Base-by-base conservation (phyloP, 2,329 filamentous ascomycete genomes). In the Cladophialophora immunda region DNA sequence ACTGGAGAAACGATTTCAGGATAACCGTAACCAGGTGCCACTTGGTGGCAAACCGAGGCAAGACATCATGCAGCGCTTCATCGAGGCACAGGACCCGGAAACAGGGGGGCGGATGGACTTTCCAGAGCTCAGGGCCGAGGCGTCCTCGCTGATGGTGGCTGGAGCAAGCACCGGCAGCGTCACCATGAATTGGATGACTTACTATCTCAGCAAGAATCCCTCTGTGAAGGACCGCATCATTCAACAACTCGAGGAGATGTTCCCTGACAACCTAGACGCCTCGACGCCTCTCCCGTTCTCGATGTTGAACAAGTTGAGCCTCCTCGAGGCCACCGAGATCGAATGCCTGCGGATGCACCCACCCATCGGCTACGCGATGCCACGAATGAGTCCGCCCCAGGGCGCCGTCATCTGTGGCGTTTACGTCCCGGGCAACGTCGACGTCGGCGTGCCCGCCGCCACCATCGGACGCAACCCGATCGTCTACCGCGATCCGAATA, bases 341-440 rank as follows among this genome's bases (percentile, higher is more conserved):
- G 67, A 68, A 27, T 68, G 67, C 29, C 50, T 68, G 9, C 63
- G 67, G 30, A 60, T 68, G 59, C 67, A 68, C 41, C 67, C 67
- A 27, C 67, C 67, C 3, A 68, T 68, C 36, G 67, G 76, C 1
- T 73, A 74, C n/a, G 75, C 75, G 36, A 69, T 77, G 52, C 76
- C 76, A 1, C 73, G 76, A 9, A 45, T 75, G 30, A 74, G 75
- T 2, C 76, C 75, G 1, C 63, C 72, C n/a, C 71, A 70, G 3
- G 76, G 76, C 19, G 72, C 73, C 1, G 65, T 73, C 47, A 73
- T 77, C 41, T 71, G 73, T 30, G 71, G 65, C 1, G 34, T 70
- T 45, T 75, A 70, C 32, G 70, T 77, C 13, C 73, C 76, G 36
- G 73, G 29, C 7, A 73, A 73, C 60, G 67, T 68, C 47, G 67